Conservation (phyloP, 2,329 filamentous ascomycete genomes). For the Trichoderma pleuroti region DNA sequence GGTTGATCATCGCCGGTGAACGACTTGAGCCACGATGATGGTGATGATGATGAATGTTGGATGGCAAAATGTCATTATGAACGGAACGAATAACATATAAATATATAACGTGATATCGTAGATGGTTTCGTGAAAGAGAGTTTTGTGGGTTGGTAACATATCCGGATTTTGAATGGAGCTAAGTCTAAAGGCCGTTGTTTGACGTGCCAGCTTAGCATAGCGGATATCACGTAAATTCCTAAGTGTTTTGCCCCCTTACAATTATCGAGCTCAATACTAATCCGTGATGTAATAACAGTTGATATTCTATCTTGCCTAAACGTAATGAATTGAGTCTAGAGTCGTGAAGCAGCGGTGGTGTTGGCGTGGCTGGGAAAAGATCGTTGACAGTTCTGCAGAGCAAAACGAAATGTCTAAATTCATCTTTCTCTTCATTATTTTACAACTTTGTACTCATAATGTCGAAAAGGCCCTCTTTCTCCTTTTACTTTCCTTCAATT, state of each 20-base stretch:
- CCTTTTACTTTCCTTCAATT: background rate
- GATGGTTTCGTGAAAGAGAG: background rate
- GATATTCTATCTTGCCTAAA: background rate
- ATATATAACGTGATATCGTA: background rate
- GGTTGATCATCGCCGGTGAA: background rate
- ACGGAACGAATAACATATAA: background rate
- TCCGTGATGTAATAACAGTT: background rate
- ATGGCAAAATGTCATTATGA: background rate
- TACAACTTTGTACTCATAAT: background rate
- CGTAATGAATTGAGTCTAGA: background rate
- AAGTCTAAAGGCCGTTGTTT: background rate
- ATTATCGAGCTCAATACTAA: background rate
- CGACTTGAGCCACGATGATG: background rate
- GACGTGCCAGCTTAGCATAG: background rate
- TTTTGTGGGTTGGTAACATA: background rate
- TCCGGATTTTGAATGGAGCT: background rate
- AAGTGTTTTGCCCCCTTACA: background rate
- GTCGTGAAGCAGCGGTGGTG: background rate
- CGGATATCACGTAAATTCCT: background rate
- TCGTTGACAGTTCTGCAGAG: background rate
- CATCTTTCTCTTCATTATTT: background rate
- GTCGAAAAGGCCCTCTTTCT: accelerated
- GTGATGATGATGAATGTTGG: background rate
- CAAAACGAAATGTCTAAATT: no score
- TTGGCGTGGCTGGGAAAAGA: background rate